Evolutionary conservation across 306 rosid genomes (phyloP).

Genomic region (Abrus pulchellus): DNA sequence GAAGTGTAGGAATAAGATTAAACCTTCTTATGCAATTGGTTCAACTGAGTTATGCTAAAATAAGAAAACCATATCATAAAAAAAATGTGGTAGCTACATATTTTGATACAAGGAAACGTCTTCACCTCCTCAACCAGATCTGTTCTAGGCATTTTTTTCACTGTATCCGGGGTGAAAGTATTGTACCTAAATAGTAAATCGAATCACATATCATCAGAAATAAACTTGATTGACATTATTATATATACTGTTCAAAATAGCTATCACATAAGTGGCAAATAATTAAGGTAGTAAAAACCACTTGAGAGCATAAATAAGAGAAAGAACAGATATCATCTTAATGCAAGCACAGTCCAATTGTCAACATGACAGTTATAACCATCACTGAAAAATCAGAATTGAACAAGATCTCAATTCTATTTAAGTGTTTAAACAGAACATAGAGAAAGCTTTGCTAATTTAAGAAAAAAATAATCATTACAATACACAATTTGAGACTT

Average conservation of each 20-base stretch:
- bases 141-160: conserved; percentile 90
- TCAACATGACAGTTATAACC: conserved; percentile 17
- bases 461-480: neutral
- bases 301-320: neutral
- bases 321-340: conserved; percentile 33
- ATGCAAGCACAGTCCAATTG: conserved; percentile 20
- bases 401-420: conserved; percentile 19
- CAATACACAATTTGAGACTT: neutral
- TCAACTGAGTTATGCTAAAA: conserved; percentile 18
- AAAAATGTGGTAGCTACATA: neutral
- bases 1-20: conserved; percentile 20
- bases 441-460: conserved; percentile 1
- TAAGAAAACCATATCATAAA: neutral
- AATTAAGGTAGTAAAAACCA: neutral
- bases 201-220: conserved; percentile 34
- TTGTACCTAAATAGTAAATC: conserved; percentile 69
- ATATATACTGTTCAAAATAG: conserved; percentile 4
- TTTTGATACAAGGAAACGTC: conserved; percentile 21
- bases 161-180: conserved; percentile 86
- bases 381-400: conserved; percentile 31
- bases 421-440: neutral
- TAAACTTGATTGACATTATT: conserved; percentile 29
- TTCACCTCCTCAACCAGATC: conserved; percentile 91
- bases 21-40: neutral
- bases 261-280: neutral